Base-by-base conservation (phyloP, 2,329 filamentous ascomycete genomes). In the Neofusicoccum sp. region DNA sequence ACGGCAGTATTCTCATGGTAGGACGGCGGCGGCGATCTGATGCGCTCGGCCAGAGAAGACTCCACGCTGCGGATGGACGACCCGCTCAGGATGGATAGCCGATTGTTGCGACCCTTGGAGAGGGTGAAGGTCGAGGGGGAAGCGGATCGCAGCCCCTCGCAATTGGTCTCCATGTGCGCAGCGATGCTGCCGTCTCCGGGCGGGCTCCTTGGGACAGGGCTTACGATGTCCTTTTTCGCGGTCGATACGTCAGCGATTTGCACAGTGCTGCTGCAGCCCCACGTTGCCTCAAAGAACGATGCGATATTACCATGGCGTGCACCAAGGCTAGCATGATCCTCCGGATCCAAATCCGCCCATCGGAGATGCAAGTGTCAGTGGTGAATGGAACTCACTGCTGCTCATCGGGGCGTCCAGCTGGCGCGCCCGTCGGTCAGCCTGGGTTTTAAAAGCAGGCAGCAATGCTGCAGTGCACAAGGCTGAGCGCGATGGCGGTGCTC, bases 261-360 rank as follows among this genome's bases (percentile, higher is more conserved):
- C 50, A 56, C 4, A 28, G 54, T 36, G 22, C 22, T 22, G 22
- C 22, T 22, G 22, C 22, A 44, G 8, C 54, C 41, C 39, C 8
- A 3, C 14, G 29, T 39, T 16, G 6, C 31, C 47, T 36, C 41
- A n/a, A 36, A 45, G 29, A 34, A 22, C 8, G 16, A 29, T n/a
- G 36, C n/a, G 3, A 58, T 41, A 58, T 29, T 58, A 58, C 54
- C 54, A 58, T 58, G 54, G 54, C 54, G 39, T n/a, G 28, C n/a
- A 45, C 31, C 39, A 43, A 44, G 39, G 54, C 41, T 45, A 58
- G 34, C 54, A 58, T 56, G 28, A 8, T 41, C 44, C 39, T 41
- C 54, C 22, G 11, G 6, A 14, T 11, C 29, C 7, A 6, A 14
- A 56, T 7, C 33, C 22, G 6, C 12, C 33, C 48, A 52, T 52